Conservation (phyloP, 495 filamentous ascomycete genomes). For the Annulohypoxylon nitens region DNA sequence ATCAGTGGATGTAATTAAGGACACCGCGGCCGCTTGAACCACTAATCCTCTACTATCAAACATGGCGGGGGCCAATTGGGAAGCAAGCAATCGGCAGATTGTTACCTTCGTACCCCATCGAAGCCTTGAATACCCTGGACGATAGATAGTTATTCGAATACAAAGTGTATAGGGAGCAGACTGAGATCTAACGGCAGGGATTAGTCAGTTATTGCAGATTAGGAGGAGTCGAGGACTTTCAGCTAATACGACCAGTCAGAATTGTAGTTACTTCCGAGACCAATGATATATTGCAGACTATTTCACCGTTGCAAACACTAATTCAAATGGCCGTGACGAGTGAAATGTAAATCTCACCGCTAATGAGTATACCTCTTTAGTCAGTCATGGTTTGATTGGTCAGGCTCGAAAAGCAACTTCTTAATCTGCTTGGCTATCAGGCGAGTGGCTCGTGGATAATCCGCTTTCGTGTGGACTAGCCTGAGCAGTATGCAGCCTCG, state of each 20-base stretch:
- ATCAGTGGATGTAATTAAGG: slow-evolving; percentile 1
- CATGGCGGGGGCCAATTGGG: slow-evolving; percentile 15
- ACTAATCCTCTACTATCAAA: neutral
- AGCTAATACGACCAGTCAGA: slow-evolving; percentile 8
- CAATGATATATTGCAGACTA: slow-evolving; percentile 17
- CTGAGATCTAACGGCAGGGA: slow-evolving; percentile 27
- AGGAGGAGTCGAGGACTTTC: slow-evolving; percentile 16
- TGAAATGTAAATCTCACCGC: slow-evolving; percentile 34
- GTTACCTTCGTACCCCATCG: slow-evolving; percentile 10
- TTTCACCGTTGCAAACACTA: slow-evolving; percentile 25
- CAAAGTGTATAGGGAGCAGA: slow-evolving; percentile 8
- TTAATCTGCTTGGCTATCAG: slow-evolving; percentile 17
- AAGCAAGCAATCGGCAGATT: slow-evolving; percentile 20
- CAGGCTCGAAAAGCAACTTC: slow-evolving; percentile 15
- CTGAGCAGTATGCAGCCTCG: neutral
- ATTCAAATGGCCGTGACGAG: neutral
- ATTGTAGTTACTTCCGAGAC: neutral
- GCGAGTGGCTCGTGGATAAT: slow-evolving; percentile 14
- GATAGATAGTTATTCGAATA: slow-evolving; percentile 7
- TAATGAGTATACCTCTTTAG: slow-evolving; percentile 9
- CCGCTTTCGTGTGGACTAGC: slow-evolving; percentile 12
- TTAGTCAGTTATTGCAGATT: slow-evolving; percentile 16
- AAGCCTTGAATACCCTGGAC: slow-evolving; percentile 11
- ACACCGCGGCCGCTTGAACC: neutral
- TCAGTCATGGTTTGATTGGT: slow-evolving; percentile 29